Evolutionary conservation across 331 rosid genomes (phyloP).

Genomic region (Malus hybrid): DNA sequence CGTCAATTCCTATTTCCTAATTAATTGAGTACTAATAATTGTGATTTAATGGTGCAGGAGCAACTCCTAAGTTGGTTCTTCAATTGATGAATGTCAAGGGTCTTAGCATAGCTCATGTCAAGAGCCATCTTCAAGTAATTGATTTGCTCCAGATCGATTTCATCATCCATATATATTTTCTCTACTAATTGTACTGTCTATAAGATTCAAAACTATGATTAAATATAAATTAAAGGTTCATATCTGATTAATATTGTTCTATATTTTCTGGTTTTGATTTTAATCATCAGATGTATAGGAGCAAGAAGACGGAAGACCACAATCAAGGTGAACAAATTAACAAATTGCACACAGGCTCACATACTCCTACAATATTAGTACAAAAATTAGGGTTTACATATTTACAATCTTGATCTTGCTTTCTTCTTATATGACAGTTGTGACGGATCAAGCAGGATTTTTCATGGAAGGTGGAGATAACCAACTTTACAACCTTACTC

Average conservation of each 20-base stretch:
- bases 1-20: background rate
- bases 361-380: background rate
- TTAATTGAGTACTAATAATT: background rate
- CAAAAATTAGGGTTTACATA: background rate
- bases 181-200: background rate
- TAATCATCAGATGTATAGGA: slow-evolving; percentile 41
- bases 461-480: slow-evolving; percentile 32
- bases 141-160: background rate
- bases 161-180: background rate
- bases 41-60: slow-evolving; percentile 24
- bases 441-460: slow-evolving; percentile 22
- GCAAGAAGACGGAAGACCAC: slow-evolving; percentile 42
- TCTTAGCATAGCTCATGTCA: slow-evolving; percentile 43
- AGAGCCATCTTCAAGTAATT: slow-evolving; percentile 45
- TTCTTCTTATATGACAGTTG: background rate
- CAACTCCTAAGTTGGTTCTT: slow-evolving; percentile 41
- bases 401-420: background rate
- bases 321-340: slow-evolving; percentile 20
- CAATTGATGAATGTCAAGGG: slow-evolving; percentile 39
- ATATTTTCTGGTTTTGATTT: background rate
- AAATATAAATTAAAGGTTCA: background rate
- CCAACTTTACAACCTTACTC: slow-evolving; percentile 38
- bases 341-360: background rate
- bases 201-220: background rate
- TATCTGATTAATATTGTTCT: background rate